A percentile compares a stretch with the other conserved stretches of the same genome.
Conservation (phyloP, 257 asterid species). For the Scutellaria galericulata region DNA sequence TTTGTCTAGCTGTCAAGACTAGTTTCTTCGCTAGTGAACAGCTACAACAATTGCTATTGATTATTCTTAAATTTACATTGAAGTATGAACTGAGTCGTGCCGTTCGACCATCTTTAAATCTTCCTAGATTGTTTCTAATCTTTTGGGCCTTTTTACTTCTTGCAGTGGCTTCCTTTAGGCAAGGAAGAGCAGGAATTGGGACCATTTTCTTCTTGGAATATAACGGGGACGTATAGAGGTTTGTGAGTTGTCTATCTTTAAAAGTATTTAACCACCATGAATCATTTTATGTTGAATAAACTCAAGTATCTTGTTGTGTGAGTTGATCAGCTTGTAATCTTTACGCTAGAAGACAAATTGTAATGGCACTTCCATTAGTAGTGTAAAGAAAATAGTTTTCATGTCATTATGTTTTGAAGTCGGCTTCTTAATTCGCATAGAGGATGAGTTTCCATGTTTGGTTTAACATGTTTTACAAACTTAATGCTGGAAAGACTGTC, state of each 20-base stretch:
- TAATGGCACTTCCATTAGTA: not conserved
- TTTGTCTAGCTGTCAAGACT: not conserved
- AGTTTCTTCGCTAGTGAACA: slow-evolving; percentile 11
- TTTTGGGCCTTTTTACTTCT: slow-evolving; percentile 39
- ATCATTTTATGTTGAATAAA: slow-evolving; percentile 7
- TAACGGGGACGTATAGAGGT: slow-evolving; percentile 98
- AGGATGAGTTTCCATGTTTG: not conserved
- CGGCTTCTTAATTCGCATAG: not conserved
- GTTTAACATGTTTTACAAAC: not conserved
- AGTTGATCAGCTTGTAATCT: not conserved
- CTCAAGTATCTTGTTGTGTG: not conserved
- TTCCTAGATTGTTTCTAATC: slow-evolving; percentile 25
- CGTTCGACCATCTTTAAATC: not conserved
- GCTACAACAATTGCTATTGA: not conserved
- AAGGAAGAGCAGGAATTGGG: slow-evolving; percentile 82
- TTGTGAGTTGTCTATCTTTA: slow-evolving; percentile 40
- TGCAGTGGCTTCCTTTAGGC: slow-evolving; percentile 85
- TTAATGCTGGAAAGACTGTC: not conserved
- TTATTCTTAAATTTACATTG: slow-evolving; percentile 15
- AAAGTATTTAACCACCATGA: slow-evolving; percentile 3
- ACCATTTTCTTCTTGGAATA: slow-evolving; percentile 92
- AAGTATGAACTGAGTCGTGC: not conserved
- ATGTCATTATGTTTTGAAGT: not conserved
- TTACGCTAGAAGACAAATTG: not conserved
- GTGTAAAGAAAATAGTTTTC: slow-evolving; percentile 3